phyloP scores from a whole-genome alignment of 1,284 basidiomycete genomes.

The Somion occarium region DNA sequence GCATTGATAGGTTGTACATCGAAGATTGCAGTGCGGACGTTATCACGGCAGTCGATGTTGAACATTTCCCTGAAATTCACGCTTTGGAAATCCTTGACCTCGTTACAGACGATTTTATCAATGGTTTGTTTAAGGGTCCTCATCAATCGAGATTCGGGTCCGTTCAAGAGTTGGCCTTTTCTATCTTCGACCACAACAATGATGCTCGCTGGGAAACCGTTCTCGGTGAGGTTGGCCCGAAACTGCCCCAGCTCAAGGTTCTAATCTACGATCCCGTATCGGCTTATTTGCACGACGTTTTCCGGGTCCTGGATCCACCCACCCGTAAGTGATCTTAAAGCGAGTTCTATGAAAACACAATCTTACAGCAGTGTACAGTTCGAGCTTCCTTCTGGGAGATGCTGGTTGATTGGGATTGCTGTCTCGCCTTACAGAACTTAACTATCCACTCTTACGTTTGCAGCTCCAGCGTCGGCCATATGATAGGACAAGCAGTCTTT shows the following conservation, averaged over 20 bases:
- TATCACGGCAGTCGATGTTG: not conserved
- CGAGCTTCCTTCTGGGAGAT: not conserved
- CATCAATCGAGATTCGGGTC: not conserved
- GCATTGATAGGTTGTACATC: not conserved
- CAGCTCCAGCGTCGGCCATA: not conserved
- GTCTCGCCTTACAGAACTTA: not conserved
- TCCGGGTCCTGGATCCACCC: not conserved
- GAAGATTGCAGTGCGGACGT: not conserved
- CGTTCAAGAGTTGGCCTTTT: not conserved
- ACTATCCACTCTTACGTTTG: not conserved
- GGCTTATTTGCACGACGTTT: not conserved
- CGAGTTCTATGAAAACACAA: not conserved
- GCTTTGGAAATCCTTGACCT: not conserved
- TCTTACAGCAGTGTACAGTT: not conserved
- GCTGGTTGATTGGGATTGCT: not conserved
- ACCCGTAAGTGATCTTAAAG: not conserved
- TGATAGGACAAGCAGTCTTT: too few species aligned
- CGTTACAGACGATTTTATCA: not conserved
- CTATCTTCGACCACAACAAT: not conserved
- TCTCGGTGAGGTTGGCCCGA: not conserved
- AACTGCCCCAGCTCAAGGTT: not conserved
- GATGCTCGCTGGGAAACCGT: not conserved
- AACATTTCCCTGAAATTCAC: not conserved
- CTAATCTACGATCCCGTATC: not conserved
- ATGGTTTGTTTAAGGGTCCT: not conserved